Base-by-base conservation (phyloP, 805 yeast species). In the Zygotorulaspora sp. region DNA sequence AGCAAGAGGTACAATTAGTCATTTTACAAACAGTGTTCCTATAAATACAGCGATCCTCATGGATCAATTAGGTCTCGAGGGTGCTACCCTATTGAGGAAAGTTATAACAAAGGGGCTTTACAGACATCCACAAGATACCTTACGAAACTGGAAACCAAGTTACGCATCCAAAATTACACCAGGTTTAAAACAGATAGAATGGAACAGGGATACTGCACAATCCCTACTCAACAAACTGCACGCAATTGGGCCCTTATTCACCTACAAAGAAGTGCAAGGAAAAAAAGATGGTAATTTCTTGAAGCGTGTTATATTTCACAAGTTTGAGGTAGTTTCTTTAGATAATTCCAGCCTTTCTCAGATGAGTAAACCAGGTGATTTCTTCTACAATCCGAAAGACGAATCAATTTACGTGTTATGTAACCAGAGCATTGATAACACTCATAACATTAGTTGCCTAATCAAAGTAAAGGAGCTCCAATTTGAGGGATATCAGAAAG, bases 111-210 rank as follows among this genome's bases (percentile, higher is more conserved):
- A 65, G 1, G 53, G 61, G 1, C 27, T 60, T 3, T 69, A 51
- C 40, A 31, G 41, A 22, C 41, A 14, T 48, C 55, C 13, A 8
- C 22, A 22, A 7, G n/a, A 8, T 4, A 10, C 6, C 12, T 3
- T 19, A 6, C 14, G 26, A 4, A 11, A 13, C 7, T 43, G 40
- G 29, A 33, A 41, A 13, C 33, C 50, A 2, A 62, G 30, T 70
- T 67, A 75, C 40, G 92, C 95, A 0, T 61, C 72, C 1, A 82
- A 78, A 51, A 66, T 84, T 19, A 50, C 60, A 1, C 61, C 75
- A 0, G 36, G 50, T 1, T 70, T 67, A 57, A 54, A 62, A 5
- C 65, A 66, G 26, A 64, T 81, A 2, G 27, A 63, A 3, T 83
- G 90, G 87, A 19, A 41, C 1, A 34, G 32, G 2, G 55, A 59